Conservation (phyloP, 768 basidiomycete genomes). For the Cantharellus anzutake region DNA sequence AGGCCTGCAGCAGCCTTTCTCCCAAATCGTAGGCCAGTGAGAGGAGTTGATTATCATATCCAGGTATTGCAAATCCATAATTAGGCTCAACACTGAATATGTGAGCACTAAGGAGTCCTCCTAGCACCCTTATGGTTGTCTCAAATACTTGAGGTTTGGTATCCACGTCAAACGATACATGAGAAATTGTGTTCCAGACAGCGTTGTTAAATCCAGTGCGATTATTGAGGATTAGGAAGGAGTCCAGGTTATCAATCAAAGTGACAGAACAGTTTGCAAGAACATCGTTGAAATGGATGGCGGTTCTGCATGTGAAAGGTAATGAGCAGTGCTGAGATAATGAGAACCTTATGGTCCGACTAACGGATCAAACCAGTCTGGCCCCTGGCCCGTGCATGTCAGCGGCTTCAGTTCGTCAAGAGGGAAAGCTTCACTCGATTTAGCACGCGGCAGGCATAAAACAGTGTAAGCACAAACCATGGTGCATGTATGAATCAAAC, state of each 20-base stretch:
- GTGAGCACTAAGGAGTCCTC: constrained; percentile 75
- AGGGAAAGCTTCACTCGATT: constrained; percentile 4
- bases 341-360: constrained; percentile 12
- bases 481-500: constrained; percentile 71
- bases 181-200: constrained; percentile 58
- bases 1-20: constrained; percentile 71
- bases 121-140: constrained; percentile 84
- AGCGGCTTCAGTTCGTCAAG: constrained; percentile 57
- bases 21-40: constrained; percentile 75
- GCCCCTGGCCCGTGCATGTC: constrained; percentile 73
- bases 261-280: constrained; percentile 85
- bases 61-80: constrained; percentile 56
- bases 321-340: not conserved
- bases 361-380: constrained; percentile 69
- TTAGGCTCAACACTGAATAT: constrained; percentile 23
- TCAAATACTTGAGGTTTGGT: constrained; percentile 98
- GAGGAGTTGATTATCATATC: constrained; percentile 71
- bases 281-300: constrained; percentile 77
- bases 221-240: constrained; percentile 75
- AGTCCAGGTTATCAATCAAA: constrained; percentile 55
- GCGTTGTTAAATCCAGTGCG: constrained; percentile 64
- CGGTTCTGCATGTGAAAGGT: constrained; percentile 25
- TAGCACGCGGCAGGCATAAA: constrained; percentile 4
- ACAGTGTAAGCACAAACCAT: constrained; percentile 28
- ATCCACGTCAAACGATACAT: constrained; percentile 83